phyloP scores from a whole-genome alignment of 495 filamentous ascomycete genomes.

The Cudoniella acicularis region DNA sequence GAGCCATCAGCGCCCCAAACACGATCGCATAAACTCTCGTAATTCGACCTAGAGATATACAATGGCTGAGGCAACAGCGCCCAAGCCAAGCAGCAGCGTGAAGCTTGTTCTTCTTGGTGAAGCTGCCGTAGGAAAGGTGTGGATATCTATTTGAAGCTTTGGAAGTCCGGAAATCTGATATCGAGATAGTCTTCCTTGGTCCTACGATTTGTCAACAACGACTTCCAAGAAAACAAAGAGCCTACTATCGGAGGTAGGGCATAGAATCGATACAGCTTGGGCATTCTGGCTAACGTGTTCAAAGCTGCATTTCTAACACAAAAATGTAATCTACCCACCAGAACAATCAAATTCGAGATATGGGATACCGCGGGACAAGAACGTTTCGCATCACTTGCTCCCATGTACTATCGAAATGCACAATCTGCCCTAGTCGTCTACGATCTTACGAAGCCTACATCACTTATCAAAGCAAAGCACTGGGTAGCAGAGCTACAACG shows the following conservation, averaged over 20 bases:
- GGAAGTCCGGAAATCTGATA: constrained; percentile 5
- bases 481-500: constrained; percentile 98
- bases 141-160: neutral
- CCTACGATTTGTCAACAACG: constrained; percentile 97
- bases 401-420: constrained; percentile 99
- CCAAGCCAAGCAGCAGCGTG: constrained; percentile 97
- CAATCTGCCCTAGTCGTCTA: constrained; percentile 98
- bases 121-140: constrained; percentile 96
- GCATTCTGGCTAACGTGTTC: constrained; percentile 4
- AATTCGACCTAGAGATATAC: constrained; percentile 1
- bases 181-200: constrained; percentile 83
- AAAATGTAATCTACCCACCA: constrained; percentile 92
- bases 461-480: constrained; percentile 93
- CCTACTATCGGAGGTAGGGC: constrained; percentile 93
- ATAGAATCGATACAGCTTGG: constrained; percentile 3
- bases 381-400: constrained; percentile 92
- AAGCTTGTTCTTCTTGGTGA: constrained; percentile 97
- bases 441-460: constrained; percentile 95
- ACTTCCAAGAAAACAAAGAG: constrained; percentile 99
- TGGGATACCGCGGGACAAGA: constrained; percentile 99
- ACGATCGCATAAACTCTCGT: neutral
- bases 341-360: constrained; percentile 99
- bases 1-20: neutral
- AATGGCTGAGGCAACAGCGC: constrained; percentile 50
- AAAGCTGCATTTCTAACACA: constrained; percentile 96